Base-by-base conservation (phyloP, 495 filamentous ascomycete species). In the Astrocystis sublimbata region DNA sequence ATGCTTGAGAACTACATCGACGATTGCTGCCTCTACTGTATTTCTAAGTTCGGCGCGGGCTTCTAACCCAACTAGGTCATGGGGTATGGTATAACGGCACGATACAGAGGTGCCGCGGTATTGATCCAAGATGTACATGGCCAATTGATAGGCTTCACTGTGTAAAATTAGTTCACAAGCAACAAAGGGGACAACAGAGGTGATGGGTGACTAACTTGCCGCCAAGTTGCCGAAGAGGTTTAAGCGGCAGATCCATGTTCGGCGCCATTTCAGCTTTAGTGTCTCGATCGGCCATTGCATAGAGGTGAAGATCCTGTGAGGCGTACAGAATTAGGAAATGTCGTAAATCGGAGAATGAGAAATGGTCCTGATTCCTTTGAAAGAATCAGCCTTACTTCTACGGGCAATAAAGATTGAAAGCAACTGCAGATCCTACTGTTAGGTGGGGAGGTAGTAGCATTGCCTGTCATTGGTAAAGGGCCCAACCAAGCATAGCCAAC, bases 31-130 rank as follows among this genome's bases (percentile, higher is more conserved):
- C 21, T 64, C 26, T 33, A 66, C 61, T 51, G 19, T 52, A 4
- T 54, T 8, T 21, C 35, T 30, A 2, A 66, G 46, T 52, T 51
- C 9, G 8, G 41, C 26, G 28, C 43, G 64, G 13, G 40, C 30
- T 23, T 59, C 42, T 43, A 17, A 13, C 5, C 7, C 6, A 40
- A 31, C 43, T 43, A 66, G 64, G 38, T 12, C 13, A 21, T 52
- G 54, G 4, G 64, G 64, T 19, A 66, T 58, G 3, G 46, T 43
- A 55, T 66, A 66, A 15, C 64, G 64, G 64, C 64, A 66, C 40
- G 64, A 60, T 3, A 66, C 36, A 24, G 38, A 33, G 19, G 64
- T 66, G n/a, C 64, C 64, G 24, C 64, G 64, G 46, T 66, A 66
- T 24, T 66, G 64, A 38, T 66, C 60, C 51, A 66, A 28, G 4